Evolutionary conservation across 192 early-diverging fungal genomes (phyloP).

Genomic region (Funneliformis geosporum): DNA sequence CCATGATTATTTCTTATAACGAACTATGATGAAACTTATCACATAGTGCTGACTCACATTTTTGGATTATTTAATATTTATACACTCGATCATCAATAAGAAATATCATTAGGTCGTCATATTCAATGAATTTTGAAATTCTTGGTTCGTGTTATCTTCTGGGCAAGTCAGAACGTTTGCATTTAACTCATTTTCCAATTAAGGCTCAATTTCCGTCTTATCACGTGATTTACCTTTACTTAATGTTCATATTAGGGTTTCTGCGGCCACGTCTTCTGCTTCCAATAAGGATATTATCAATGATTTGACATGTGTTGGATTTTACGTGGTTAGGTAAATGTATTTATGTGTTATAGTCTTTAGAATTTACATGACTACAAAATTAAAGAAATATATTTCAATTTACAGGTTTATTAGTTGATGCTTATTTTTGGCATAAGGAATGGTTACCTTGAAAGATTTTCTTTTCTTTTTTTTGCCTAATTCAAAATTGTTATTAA

Average conservation of each 20-base stretch:
- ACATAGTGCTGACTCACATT: slow-evolving; percentile 48
- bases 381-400: background rate
- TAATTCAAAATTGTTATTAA: background rate
- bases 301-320: slow-evolving; percentile 49
- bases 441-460: slow-evolving; percentile 56
- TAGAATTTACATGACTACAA: background rate
- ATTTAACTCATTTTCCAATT: slow-evolving; percentile 41
- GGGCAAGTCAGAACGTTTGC: slow-evolving; percentile 90
- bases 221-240: background rate
- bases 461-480: background rate
- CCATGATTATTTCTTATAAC: background rate
- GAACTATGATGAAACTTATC: background rate
- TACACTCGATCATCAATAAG: slow-evolving; percentile 56
- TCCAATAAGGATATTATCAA: slow-evolving; percentile 35
- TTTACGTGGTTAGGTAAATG: slow-evolving; percentile 38
- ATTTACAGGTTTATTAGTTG: slow-evolving; percentile 49
- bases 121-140: slow-evolving; percentile 54
- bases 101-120: slow-evolving; percentile 56
- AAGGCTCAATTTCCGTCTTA: background rate
- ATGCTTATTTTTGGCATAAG: slow-evolving; percentile 78
- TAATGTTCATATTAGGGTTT: slow-evolving; percentile 47
- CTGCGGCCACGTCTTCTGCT: slow-evolving; percentile 27
- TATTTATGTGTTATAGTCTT: background rate
- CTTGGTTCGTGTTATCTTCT: slow-evolving; percentile 71
- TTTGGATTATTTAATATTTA: slow-evolving; percentile 52